Conservation (phyloP, 2,329 filamentous ascomycete species). For the Diaporthe sp. region DNA sequence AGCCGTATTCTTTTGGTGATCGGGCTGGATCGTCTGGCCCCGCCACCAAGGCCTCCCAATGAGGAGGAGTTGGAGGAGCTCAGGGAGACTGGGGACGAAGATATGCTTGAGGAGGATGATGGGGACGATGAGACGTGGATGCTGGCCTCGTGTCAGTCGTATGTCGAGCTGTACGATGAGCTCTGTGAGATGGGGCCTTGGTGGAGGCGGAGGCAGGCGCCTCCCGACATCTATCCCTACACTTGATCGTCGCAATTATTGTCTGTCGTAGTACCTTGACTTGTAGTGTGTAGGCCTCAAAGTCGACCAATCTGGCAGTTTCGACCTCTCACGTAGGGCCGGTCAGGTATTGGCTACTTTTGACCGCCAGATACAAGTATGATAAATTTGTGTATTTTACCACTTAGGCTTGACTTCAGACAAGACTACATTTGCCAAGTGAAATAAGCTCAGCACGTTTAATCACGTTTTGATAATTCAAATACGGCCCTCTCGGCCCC, state of each 20-base stretch:
- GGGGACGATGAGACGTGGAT: neutral
- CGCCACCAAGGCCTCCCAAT: neutral
- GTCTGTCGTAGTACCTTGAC: neutral
- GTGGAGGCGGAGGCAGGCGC: neutral
- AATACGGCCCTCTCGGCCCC: neutral
- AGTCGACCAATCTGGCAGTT: neutral
- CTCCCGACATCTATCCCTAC: neutral
- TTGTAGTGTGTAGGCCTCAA: fast-evolving
- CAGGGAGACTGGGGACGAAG: neutral
- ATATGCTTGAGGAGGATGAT: neutral
- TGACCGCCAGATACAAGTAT: neutral
- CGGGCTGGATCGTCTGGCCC: neutral
- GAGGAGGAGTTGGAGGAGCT: neutral
- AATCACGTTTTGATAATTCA: neutral
- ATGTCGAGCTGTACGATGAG: neutral
- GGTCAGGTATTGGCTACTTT: neutral
- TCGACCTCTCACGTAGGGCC: neutral
- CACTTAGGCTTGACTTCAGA: neutral
- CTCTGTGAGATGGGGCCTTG: neutral
- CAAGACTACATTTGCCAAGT: neutral
- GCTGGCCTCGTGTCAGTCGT: neutral
- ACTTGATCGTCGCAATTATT: neutral
- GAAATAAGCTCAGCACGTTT: neutral
- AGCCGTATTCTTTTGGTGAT: constrained; percentile 5
- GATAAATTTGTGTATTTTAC: neutral